Conservation (phyloP, 1,139 yeast genomes). For the Insectozyma bohioensis region DNA sequence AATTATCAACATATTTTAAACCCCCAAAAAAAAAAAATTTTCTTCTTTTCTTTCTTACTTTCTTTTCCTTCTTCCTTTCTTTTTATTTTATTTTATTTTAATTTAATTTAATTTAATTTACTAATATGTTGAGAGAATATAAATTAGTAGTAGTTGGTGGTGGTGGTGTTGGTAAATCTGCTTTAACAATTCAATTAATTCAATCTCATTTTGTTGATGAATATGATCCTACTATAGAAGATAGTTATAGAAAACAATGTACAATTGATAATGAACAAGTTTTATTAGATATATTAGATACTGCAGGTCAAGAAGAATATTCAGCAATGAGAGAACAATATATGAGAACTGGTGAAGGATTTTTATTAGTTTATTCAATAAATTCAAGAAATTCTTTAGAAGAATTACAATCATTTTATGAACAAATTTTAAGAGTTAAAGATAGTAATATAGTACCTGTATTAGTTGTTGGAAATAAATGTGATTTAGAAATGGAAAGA, state of each 20-base stretch:
- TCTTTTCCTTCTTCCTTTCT: neutral
- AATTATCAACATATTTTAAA: neutral
- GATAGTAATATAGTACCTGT: constrained; percentile 74
- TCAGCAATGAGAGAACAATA: constrained; percentile 93
- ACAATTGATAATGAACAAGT: constrained; percentile 52
- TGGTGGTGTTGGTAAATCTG: constrained; percentile 98
- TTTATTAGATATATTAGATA: constrained; percentile 77
- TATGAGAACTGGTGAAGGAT: constrained; percentile 94
- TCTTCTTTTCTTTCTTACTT: no score
- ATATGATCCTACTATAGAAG: constrained; percentile 97
- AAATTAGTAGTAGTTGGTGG: constrained; percentile 96
- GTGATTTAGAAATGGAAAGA: constrained; percentile 64
- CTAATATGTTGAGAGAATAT: constrained; percentile 58
- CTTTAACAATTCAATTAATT: constrained; percentile 84
- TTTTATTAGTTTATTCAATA: constrained; percentile 78
- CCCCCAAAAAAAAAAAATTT: no score
- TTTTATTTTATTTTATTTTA: constrained; percentile 1
- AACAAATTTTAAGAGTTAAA: constrained; percentile 84
- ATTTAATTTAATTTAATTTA: neutral
- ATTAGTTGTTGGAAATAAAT: constrained; percentile 71
- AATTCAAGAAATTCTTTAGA: constrained; percentile 78
- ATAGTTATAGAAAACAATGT: constrained; percentile 58
- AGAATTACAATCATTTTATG: constrained; percentile 75
- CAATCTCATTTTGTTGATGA: constrained; percentile 94
- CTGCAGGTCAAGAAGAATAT: constrained; percentile 98